Evolutionary conservation across 257 asterid species (phyloP).

Genomic region (Cruciata laevipes): DNA sequence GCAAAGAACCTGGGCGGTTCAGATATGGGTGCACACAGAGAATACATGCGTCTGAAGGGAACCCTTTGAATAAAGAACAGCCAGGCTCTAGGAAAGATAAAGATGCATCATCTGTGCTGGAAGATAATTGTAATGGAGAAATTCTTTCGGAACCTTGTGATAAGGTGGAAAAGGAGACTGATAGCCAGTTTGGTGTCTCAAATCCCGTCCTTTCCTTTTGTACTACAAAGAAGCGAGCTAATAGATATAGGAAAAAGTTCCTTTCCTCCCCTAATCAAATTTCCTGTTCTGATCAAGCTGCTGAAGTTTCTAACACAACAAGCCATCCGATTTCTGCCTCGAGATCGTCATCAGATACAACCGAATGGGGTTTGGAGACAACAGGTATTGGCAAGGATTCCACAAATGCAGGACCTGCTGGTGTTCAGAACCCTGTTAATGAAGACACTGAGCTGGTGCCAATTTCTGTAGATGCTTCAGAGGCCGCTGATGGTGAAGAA

Average conservation of each 20-base stretch:
- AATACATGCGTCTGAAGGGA: background rate
- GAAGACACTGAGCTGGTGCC: slow-evolving; percentile 20
- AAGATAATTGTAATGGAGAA: slow-evolving; percentile 25
- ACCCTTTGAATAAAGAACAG: background rate
- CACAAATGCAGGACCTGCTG: slow-evolving; percentile 12
- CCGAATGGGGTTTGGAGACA: background rate
- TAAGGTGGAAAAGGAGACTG: slow-evolving; percentile 27
- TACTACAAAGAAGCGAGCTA: slow-evolving; percentile 46
- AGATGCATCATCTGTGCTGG: slow-evolving; percentile 17
- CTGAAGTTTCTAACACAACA: slow-evolving; percentile 17
- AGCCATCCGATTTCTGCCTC: slow-evolving; percentile 21
- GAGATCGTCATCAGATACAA: slow-evolving; percentile 8
- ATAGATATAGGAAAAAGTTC: slow-evolving; percentile 27
- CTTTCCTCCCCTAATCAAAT: slow-evolving; percentile 19
- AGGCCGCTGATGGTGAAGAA: slow-evolving; percentile 20
- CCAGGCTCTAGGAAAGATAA: slow-evolving; percentile 21
- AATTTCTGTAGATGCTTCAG: slow-evolving; percentile 21
- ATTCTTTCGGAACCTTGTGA: slow-evolving; percentile 20
- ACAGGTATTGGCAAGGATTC: background rate
- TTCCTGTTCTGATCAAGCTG: slow-evolving; percentile 18
- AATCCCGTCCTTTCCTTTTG: slow-evolving; percentile 22
- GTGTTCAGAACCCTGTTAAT: slow-evolving; percentile 16
- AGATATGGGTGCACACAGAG: background rate
- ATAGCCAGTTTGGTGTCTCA: slow-evolving; percentile 22
- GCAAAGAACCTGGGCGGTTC: background rate